These are phyloP conservation scores for Trichoderma polysporum DNA, from an alignment of 2,329 filamentous ascomycete species.

Conservation along the genomic window DNA sequence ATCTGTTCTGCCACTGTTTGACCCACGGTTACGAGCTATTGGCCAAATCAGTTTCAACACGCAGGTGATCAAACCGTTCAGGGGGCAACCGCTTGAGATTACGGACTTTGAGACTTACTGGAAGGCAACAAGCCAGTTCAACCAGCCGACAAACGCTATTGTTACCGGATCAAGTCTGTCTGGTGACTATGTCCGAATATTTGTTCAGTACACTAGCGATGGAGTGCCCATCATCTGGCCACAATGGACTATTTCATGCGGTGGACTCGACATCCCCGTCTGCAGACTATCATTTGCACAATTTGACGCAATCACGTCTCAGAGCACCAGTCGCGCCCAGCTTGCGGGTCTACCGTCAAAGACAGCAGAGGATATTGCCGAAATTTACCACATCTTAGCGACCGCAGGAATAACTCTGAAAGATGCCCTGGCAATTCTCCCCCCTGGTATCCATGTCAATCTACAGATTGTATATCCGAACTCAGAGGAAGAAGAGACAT, in stretches of 20 bases:
- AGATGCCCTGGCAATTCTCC: constrained; percentile 73
- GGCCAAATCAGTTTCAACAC: constrained; percentile 93
- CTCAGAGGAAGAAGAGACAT: constrained; percentile 64
- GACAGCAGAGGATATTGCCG: constrained; percentile 55
- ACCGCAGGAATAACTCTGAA: constrained; percentile 76
- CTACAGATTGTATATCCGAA: constrained; percentile 90
- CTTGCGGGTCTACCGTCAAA: constrained; percentile 46
- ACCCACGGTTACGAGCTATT: constrained; percentile 86
- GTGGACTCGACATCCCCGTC: constrained; percentile 77
- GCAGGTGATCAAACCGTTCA: constrained; percentile 95
- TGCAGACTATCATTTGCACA: constrained; percentile 74
- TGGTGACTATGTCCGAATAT: constrained; percentile 90
- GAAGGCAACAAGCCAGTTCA: constrained; percentile 94
- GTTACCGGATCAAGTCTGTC: constrained; percentile 94
- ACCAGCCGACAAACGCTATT: constrained; percentile 75
- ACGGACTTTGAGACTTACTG: constrained; percentile 99
- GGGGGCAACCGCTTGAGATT: constrained; percentile 88
- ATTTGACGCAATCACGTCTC: constrained; percentile 57
- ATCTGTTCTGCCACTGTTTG: constrained; percentile 87
- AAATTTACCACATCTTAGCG: constrained; percentile 70
- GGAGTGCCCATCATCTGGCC: constrained; percentile 85
- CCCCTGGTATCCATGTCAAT: constrained; percentile 80
- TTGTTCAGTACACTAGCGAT: constrained; percentile 88
- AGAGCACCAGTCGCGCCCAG: constrained; percentile 43
- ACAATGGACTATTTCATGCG: constrained; percentile 73